These are phyloP conservation scores for Paraphaeosphaeria minitans DNA, from an alignment of 2,329 filamentous ascomycete genomes.

Conservation along the genomic window DNA sequence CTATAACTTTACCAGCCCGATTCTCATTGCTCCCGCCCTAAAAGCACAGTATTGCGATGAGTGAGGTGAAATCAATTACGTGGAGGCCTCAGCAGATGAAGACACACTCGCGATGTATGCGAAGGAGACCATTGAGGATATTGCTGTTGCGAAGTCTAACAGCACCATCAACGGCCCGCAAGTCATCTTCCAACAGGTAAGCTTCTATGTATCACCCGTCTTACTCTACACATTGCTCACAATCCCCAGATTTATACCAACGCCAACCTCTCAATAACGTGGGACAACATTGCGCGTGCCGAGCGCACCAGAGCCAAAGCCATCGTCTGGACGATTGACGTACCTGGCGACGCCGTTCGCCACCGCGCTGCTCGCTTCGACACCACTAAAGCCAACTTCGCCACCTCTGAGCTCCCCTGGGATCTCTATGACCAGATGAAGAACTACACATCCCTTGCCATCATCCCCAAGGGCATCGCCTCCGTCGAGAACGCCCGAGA, in stretches of 20 bases:
- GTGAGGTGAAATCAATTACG: conserved; percentile 53
- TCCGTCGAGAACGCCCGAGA: conserved; percentile 39
- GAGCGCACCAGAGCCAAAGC: conserved; percentile 37
- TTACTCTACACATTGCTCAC: neutral
- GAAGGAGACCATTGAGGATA: conserved; percentile 34
- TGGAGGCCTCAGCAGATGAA: conserved; percentile 52
- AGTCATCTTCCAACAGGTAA: conserved; percentile 37
- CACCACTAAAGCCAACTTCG: conserved; percentile 21
- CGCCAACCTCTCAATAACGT: conserved; percentile 30
- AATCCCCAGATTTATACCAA: conserved; percentile 30
- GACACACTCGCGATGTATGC: conserved; percentile 50
- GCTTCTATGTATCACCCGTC: neutral
- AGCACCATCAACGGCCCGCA: conserved; percentile 21
- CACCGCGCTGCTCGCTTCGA: conserved; percentile 31
- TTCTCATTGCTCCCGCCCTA: conserved; percentile 54
- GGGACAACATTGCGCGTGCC: conserved; percentile 28
- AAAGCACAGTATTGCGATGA: conserved; percentile 47
- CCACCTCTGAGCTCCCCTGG: conserved; percentile 16
- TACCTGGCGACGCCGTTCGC: conserved; percentile 36
- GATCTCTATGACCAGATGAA: conserved; percentile 31
- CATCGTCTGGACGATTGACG: conserved; percentile 41
- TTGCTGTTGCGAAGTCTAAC: conserved; percentile 26
- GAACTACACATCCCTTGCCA: conserved; percentile 36
- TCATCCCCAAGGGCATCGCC: conserved; percentile 43
- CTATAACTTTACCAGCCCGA: conserved; percentile 55